These are phyloP conservation scores for Balakata baccata DNA, from an alignment of 345 rosid genomes.

Conservation along the genomic window DNA sequence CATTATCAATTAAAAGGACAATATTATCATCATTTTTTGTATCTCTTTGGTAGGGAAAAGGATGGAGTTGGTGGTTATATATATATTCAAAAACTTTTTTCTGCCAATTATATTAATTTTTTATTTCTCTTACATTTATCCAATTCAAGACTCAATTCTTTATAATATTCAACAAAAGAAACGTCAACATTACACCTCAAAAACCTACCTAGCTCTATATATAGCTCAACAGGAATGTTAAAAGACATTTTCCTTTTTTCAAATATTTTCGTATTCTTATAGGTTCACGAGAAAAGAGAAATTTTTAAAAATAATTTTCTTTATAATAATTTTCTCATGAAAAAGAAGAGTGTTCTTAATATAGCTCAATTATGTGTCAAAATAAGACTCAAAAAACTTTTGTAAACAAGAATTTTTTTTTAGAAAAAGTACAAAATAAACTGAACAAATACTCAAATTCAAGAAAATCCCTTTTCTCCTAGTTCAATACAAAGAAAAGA, in stretches of 20 bases:
- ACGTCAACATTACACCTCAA: constrained; percentile 1
- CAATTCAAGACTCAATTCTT: neutral
- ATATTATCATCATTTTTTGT: constrained; percentile 17
- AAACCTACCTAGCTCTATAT: neutral
- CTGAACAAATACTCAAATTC: constrained; percentile 1
- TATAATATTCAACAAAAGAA: too few relatives aligned
- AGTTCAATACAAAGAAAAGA: too few relatives aligned
- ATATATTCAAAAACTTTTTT: constrained; percentile 4
- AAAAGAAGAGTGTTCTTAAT: too few relatives aligned
- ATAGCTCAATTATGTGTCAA: neutral
- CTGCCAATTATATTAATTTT: neutral
- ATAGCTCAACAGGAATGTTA: too few relatives aligned
- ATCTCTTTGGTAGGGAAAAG: constrained; percentile 24
- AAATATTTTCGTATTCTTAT: too few relatives aligned
- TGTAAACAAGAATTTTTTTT: neutral
- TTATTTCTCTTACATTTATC: neutral
- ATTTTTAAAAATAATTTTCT: too few relatives aligned
- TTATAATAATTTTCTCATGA: too few relatives aligned
- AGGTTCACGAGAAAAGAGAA: too few relatives aligned
- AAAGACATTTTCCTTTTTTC: too few relatives aligned
- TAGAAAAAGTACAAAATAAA: neutral
- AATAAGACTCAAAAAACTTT: neutral
- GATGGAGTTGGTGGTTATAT: constrained; percentile 25
- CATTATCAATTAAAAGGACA: constrained; percentile 12
- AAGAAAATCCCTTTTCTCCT: too few relatives aligned